phyloP scores from a whole-genome alignment of 768 basidiomycete species.

The Agaricus blazei region DNA sequence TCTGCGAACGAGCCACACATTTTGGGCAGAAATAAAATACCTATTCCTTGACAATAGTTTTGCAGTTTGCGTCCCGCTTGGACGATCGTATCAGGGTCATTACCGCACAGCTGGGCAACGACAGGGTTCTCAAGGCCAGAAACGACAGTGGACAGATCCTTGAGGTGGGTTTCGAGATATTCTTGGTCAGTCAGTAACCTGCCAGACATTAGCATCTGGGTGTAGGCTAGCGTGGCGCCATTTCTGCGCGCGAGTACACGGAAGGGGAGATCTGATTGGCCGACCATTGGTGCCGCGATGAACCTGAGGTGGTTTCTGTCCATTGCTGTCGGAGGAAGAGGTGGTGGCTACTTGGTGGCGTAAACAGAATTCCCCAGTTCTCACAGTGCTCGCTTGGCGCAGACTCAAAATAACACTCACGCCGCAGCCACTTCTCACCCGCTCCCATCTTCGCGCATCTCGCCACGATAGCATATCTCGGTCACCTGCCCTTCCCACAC shows the following conservation, averaged over 20 bases:
- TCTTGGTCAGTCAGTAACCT: constrained; percentile 56
- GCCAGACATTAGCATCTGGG: constrained; percentile 72
- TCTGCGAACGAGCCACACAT: neutral
- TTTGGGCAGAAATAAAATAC: constrained; percentile 29
- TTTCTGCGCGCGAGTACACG: constrained; percentile 55
- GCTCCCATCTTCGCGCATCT: neutral
- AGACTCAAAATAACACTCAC: neutral
- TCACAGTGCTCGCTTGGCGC: neutral
- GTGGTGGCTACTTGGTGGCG: neutral
- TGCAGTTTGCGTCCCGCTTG: constrained; percentile 57
- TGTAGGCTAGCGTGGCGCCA: constrained; percentile 65
- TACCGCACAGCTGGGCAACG: constrained; percentile 71
- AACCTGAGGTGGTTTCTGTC: constrained; percentile 24
- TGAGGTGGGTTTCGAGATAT: constrained; percentile 59
- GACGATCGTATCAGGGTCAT: constrained; percentile 58
- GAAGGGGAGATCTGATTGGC: constrained; percentile 77
- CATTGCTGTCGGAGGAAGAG: constrained; percentile 11
- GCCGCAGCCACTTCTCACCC: neutral
- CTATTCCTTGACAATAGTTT: constrained; percentile 62
- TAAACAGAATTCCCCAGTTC: neutral
- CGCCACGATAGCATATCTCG: neutral
- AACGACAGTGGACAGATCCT: constrained; percentile 39
- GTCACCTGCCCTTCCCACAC: neutral
- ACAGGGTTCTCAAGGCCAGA: constrained; percentile 38
- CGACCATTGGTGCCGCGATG: constrained; percentile 74